Conservation (phyloP, 768 basidiomycete genomes). For the Lactifluus pinguis region DNA sequence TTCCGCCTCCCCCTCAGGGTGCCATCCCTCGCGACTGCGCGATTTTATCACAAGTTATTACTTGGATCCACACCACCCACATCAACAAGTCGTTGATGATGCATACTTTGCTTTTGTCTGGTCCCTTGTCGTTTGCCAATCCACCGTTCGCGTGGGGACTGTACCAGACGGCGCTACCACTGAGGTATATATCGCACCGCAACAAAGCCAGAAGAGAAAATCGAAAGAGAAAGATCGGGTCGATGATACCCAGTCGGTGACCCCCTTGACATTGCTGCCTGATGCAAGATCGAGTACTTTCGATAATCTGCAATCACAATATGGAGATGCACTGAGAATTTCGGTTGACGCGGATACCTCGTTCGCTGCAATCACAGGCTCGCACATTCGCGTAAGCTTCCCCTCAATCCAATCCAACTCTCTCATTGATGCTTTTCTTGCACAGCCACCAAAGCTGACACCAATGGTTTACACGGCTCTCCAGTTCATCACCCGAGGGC, state of each 20-base stretch:
- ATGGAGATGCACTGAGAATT: slow-evolving; percentile 60
- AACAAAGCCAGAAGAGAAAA: slow-evolving; percentile 45
- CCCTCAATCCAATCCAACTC: neutral
- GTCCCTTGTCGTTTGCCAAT: slow-evolving; percentile 67
- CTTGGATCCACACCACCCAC: slow-evolving; percentile 25
- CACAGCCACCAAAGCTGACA: slow-evolving; percentile 68
- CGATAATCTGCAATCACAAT: slow-evolving; percentile 44
- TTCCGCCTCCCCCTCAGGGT: slow-evolving; percentile 40
- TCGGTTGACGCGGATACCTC: slow-evolving; percentile 67
- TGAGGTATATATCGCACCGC: slow-evolving; percentile 74
- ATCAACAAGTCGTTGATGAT: slow-evolving; percentile 58
- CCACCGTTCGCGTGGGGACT: slow-evolving; percentile 67
- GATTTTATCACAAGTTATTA: slow-evolving; percentile 68
- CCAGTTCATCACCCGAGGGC: slow-evolving; percentile 74
- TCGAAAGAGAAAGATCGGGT: slow-evolving; percentile 45
- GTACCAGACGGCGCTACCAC: slow-evolving; percentile 50
- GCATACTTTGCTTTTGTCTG: slow-evolving; percentile 73
- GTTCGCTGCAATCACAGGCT: slow-evolving; percentile 75
- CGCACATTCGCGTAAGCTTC: slow-evolving; percentile 64
- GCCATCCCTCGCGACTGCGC: slow-evolving; percentile 57
- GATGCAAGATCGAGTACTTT: slow-evolving; percentile 49
- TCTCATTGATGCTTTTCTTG: slow-evolving; percentile 12
- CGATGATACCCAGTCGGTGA: slow-evolving; percentile 34
- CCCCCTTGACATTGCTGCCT: slow-evolving; percentile 38
- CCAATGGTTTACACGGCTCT: slow-evolving; percentile 80